Evolutionary conservation across 768 basidiomycete species (phyloP).

Genomic region (Fistulinella prunicolor): DNA sequence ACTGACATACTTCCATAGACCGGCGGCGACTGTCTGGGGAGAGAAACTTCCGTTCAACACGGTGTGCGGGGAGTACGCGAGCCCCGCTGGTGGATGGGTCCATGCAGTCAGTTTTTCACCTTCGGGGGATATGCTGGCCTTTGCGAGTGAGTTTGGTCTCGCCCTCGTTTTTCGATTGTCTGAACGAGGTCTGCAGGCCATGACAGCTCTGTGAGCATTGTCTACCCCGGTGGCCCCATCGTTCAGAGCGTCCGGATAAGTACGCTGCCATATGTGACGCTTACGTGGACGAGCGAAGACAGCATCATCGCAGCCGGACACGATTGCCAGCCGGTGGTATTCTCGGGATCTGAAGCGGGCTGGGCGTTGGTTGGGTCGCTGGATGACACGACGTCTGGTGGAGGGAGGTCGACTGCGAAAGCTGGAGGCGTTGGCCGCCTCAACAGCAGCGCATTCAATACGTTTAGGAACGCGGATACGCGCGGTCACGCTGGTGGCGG

Average conservation of each 20-base stretch:
- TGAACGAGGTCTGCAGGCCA: slow-evolving; percentile 59
- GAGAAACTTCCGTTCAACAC: slow-evolving; percentile 98
- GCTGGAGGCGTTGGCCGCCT: slow-evolving; percentile 62
- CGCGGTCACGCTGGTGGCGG: slow-evolving; percentile 46
- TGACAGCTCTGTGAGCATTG: slow-evolving; percentile 90
- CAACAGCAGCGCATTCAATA: slow-evolving; percentile 90
- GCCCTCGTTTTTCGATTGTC: neutral
- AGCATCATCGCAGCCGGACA: slow-evolving; percentile 90
- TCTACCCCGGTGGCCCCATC: slow-evolving; percentile 80
- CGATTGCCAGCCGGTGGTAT: slow-evolving; percentile 94
- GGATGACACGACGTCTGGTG: slow-evolving; percentile 63
- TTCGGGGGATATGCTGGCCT: slow-evolving; percentile 90
- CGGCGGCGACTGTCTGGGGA: slow-evolving; percentile 91
- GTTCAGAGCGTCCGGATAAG: slow-evolving; percentile 73
- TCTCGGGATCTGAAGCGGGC: slow-evolving; percentile 67
- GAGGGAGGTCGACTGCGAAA: slow-evolving; percentile 40
- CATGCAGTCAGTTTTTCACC: slow-evolving; percentile 96
- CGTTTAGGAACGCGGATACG: slow-evolving; percentile 89
- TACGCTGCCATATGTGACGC: slow-evolving; percentile 77
- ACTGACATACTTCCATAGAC: slow-evolving; percentile 45
- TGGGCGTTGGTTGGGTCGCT: slow-evolving; percentile 83
- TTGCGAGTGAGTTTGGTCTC: slow-evolving; percentile 65
- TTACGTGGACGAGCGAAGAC: slow-evolving; percentile 84
- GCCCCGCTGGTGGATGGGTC: slow-evolving; percentile 94
- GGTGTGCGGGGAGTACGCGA: slow-evolving; percentile 89